phyloP scores from a whole-genome alignment of 1,139 yeast species.

The Arxiozyma slooffiae region DNA sequence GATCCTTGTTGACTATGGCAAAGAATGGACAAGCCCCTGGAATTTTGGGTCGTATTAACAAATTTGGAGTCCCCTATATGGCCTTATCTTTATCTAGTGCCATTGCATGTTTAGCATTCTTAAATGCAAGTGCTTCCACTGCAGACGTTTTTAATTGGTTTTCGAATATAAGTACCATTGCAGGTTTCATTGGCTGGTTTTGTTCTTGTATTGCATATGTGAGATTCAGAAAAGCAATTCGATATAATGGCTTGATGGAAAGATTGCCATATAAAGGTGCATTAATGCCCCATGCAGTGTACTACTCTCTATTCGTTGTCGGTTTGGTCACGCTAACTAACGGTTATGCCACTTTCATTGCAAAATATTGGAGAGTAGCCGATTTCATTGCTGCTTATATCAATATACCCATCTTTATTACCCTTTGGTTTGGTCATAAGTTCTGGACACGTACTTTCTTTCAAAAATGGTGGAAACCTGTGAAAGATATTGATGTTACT shows the following conservation, averaged over 20 bases:
- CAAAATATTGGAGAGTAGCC: conserved; percentile 33
- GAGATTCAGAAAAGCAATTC: conserved; percentile 54
- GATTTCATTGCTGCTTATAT: conserved; percentile 56
- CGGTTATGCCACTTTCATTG: conserved; percentile 46
- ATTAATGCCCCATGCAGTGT: conserved; percentile 44
- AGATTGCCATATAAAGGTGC: conserved; percentile 40
- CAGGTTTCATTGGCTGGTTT: conserved; percentile 68
- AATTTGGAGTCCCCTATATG: conserved; percentile 38
- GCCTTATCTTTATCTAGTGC: conserved; percentile 30
- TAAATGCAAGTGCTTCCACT: conserved; percentile 33
- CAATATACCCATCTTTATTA: conserved; percentile 46
- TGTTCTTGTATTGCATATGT: conserved; percentile 54
- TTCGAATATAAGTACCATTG: conserved; percentile 66
- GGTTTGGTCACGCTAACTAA: conserved; percentile 43
- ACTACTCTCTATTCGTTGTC: conserved; percentile 38
- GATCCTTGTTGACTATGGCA: conserved; percentile 41
- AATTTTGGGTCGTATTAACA: conserved; percentile 36
- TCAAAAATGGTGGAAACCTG: conserved; percentile 19
- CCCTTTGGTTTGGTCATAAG: conserved; percentile 36
- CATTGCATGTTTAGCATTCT: conserved; percentile 34
- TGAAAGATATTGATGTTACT: conserved; percentile 25
- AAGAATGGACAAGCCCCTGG: conserved; percentile 41
- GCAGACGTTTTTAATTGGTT: conserved; percentile 55
- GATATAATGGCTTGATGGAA: conserved; percentile 42
- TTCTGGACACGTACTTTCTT: conserved; percentile 17